Base-by-base conservation (phyloP, 371 early-diverging fungal genomes). In the Mortierella sp. region DNA sequence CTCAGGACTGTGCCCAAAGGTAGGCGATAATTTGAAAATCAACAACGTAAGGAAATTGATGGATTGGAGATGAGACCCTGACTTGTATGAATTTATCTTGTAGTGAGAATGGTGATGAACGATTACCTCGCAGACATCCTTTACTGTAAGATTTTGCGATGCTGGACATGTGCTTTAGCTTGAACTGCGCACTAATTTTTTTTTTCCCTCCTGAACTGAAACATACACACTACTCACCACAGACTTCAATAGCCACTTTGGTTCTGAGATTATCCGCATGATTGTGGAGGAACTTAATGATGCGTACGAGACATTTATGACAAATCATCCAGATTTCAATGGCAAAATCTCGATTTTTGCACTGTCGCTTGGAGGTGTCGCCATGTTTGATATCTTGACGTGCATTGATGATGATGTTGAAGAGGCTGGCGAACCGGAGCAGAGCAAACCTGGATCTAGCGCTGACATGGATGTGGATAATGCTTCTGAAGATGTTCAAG, bases 291-390 rank as follows among this genome's bases (percentile, higher is more conserved):
- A 85, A 59, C 76, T 90, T 57, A 92, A 91, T 68, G 72, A 83
- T 22, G 83, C 84, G 1, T 89, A 91, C 63, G 70, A 70, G 3
- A 68, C 75, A 5, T 88, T 89, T 70, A 53, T 85, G 61, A 61
- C 66, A 19, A 81, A 84, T 35, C 65, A 87, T 61, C 92, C 91
- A 0, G 83, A 85, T 26, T 91, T 91, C 68, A 76, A 83, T 17
- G 91, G 92, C 40, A 83, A 87, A 29, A 85, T 93, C 34, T 83
- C 86, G 12, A 68, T 93, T 32, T 81, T 91, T 54, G 90, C 87
- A 1, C 88, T 89, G 35, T 90, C 91, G 0, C 85, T 92, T 9
- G 93, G 93, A 37, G 91, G 92, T 9, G 83, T 92, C 22, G 88
- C 90, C 69, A 83, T 84, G 61, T 93, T 87, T 64, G 92, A 92